Base-by-base conservation (phyloP, 805 yeast genomes). In the Metschnikowia kofuensis region DNA sequence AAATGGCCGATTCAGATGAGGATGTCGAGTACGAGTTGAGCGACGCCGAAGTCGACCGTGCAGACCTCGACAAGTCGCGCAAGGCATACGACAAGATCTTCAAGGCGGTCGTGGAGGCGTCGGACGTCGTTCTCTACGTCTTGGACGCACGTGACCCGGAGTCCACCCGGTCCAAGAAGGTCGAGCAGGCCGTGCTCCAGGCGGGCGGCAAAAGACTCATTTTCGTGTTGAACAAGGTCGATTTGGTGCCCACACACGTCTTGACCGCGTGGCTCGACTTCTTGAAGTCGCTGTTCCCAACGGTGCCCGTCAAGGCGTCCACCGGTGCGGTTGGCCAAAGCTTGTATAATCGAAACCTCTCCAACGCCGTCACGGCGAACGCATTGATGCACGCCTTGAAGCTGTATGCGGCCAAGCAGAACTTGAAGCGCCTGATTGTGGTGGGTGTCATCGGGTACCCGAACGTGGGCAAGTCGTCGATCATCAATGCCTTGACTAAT, bases 391-490 rank as follows among this genome's bases (percentile, higher is more conserved):
- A 84, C 53, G 83, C 96, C 11, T 80, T 92, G 60, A 92, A 92
- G 70, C 77, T 89, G 42, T 94, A 85, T 65, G 91, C 98, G 16
- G 78, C 80, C 55, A 86, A 87, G 67, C 80, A 90, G 21, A 87
- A 90, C 63, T 77, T 91, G 60, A 91, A 91, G 64, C 83, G 98
- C 66, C 83, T 96, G 12, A 85, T 91, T 49, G 80, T 89, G 40
- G 97, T 89, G 40, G 98, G 99, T 66, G 96, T 92, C 38, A 87
- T 92, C 57, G 99, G 99, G 14, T 92, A 90, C 71, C 99, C 99
- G 44, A 92, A 92, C 66, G 97, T 92, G 45, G 98, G 98, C 61
- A 91, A 91, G 67, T 90, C 97, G 2, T 89, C 97, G 15, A 86
- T 94, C 49, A 94, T 92, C 63, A 92, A 92, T 68, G 86, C 97